phyloP scores from a whole-genome alignment of 768 basidiomycete genomes.

The Fomitopsis pulvina region DNA sequence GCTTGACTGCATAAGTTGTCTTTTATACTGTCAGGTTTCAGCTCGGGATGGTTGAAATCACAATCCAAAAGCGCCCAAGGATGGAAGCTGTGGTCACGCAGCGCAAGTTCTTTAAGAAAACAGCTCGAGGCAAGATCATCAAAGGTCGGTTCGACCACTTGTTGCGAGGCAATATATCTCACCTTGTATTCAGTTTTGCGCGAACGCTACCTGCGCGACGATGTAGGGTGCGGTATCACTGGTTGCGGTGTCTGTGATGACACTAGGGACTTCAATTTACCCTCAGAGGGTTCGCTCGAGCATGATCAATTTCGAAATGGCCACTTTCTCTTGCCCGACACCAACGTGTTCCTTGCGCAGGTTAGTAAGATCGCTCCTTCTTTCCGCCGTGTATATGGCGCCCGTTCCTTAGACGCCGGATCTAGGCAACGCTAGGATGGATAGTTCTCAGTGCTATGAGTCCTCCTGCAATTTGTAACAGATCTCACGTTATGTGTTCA shows the following conservation, averaged over 20 bases:
- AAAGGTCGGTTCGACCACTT: constrained; percentile 51
- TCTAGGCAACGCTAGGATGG: no score
- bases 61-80: constrained; percentile 63
- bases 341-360: constrained; percentile 91
- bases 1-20: background rate
- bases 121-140: constrained; percentile 86
- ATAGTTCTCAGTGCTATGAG: no score
- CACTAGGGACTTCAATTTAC: constrained; percentile 40
- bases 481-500: constrained; percentile 24
- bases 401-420: no score
- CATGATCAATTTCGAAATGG: constrained; percentile 57
- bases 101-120: constrained; percentile 95
- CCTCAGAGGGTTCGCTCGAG: constrained; percentile 46
- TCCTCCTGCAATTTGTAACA: constrained; percentile 7
- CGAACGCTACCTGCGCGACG: constrained; percentile 90
- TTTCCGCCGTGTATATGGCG: background rate
- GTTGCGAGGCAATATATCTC: background rate
- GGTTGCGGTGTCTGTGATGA: constrained; percentile 57
- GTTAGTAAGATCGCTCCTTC: constrained; percentile 30
- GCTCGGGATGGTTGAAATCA: constrained; percentile 47
- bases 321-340: constrained; percentile 87
- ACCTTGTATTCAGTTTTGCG: constrained; percentile 51
- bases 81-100: constrained; percentile 73
- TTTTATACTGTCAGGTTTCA: background rate
- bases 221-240: constrained; percentile 81